Evolutionary conservation across 1,284 basidiomycete species (phyloP), one percentile per base, ranked within the genome.

Genomic region (Ustilago shanxiensis): DNA sequence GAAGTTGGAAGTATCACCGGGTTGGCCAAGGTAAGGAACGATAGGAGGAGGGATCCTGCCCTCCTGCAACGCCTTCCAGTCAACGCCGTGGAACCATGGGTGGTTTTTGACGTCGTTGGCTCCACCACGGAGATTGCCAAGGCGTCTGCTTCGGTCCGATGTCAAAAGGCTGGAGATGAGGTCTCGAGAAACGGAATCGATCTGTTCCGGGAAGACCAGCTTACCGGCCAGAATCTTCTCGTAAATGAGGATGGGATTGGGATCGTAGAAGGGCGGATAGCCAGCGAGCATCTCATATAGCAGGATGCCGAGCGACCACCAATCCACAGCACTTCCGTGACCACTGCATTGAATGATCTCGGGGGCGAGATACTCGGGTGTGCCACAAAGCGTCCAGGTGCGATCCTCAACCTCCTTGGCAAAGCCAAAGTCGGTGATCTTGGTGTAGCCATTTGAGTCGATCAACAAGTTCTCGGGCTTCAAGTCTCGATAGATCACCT

Each of bases 1-100:
- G 45, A 75, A 80, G 47, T 81, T 73, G 47, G 79, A 79, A 22
- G 79, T 72, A 28, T 95, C 94, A 0, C 94, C 94, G 10, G 87
- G 86, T 62, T 80, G 85, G 16, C 83, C 86, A 1, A 87, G 86
- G n/a, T 85, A 83, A 2, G 88, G 88, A 0, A 89, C 86, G 49
- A 88, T 88, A 14, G 88, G 88, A 20, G 88, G 88, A 18, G 85
- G 84, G 77, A 89, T 88, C 77, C 87, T 83, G 69, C 87, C 86
- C 57, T 66, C 54, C 53, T 72, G 44, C 53, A 83, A 68, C 50
- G 55, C 78, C 83, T 80, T 74, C 88, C 88, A 88, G 67, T 88
- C 88, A 13, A 88, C 88, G n/a, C 88, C 88, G 2, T 85, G 81
- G 73, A 88, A 88, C 88, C 88, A 88, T 2, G 83, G 71, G 78